Percentiles rank a stretch among this genome's conserved stretches.
Conservation (phyloP, 202 grass and related monocot genomes). For the Eragrostis tef region DNA sequence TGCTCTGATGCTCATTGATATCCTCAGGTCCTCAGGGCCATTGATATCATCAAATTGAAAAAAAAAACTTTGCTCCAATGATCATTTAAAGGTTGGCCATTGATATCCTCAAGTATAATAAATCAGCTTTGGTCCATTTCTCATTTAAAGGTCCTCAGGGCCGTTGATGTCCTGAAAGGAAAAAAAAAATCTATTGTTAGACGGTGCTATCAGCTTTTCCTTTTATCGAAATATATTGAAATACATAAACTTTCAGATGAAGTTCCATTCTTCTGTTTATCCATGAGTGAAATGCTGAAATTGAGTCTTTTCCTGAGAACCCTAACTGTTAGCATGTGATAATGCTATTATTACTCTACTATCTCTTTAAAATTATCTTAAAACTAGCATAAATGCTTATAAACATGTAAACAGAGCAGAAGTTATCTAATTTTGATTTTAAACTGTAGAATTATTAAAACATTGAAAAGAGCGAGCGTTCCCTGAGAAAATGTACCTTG, state of each 20-base stretch:
- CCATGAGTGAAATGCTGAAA: conserved; percentile 1
- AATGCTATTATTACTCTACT: background rate
- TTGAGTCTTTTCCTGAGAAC: background rate
- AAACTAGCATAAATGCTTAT: background rate
- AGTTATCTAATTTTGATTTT: conserved; percentile 3
- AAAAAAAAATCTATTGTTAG: conserved; percentile 32
- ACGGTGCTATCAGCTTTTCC: background rate
- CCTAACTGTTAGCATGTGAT: background rate
- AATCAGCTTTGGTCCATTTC: background rate
- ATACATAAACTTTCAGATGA: conserved; percentile 11
- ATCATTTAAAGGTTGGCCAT: conserved; percentile 55
- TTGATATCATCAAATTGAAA: conserved; percentile 65
- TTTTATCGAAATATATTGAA: background rate
- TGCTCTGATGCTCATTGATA: conserved; percentile 35
- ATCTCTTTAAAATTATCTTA: conserved; percentile 9
- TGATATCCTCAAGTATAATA: conserved; percentile 64
- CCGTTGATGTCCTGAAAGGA: conserved; percentile 70
- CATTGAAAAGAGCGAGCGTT: background rate
- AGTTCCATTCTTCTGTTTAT: background rate
- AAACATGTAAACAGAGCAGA: conserved; percentile 10
- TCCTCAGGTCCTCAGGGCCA: conserved; percentile 43
- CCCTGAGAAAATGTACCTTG: conserved; percentile 56
- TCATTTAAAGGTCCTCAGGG: conserved; percentile 63
- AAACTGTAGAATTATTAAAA: conserved; percentile 29
- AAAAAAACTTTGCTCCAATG: background rate